Evolutionary conservation across 257 asterid species (phyloP), one percentile per base, ranked within the genome.

Genomic region (Salvia splendens): DNA sequence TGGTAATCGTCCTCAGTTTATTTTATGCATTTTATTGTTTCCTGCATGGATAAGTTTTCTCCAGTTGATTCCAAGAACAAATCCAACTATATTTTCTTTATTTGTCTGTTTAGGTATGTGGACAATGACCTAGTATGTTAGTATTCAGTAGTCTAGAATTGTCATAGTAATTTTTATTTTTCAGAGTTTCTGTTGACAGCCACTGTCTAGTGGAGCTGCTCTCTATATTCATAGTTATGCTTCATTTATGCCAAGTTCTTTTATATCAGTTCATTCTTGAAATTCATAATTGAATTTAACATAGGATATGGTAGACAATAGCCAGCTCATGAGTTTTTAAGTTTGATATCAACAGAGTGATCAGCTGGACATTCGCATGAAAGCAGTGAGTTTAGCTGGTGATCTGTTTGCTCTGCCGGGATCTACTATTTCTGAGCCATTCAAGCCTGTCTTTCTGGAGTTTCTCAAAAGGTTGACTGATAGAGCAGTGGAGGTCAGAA

Each of bases 401-500:
- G 93, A 83, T 76, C 91, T 94, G 67, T 87, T 89, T 83, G 80
- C 99, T 65, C 77, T 83, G 66, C 87, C 90, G 4, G 91, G 75
- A 69, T 80, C 88, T 77, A 73, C 82, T 70, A 83, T 84, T 56
- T 81, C 98, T 68, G 94, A 79, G 61, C 68, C 77, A 48, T 88
- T 94, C 81, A 88, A 81, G 79, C 96, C 99, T 36, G 79, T 94
- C 68, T 83, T 91, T 80, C 46, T 73, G 70, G 99, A 94, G 80
- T 94, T 84, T 78, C 71, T 94, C 77, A 85, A 89, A 82, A 89
- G 99, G 72, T 75, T 94, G 78, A 84, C 96, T 58, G 99, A 94
- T 76, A 89, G 91, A 79, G 83, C 62, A 45, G 84, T 76, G 64
- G 97, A 94, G 73, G 95, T 91, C 77, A 87, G 98, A 66, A 83